A percentile compares a stretch with the other conserved stretches of the same genome.
These are phyloP conservation scores for Solanum piurae DNA, from an alignment of 257 asterid genomes.

Conservation along the genomic window DNA sequence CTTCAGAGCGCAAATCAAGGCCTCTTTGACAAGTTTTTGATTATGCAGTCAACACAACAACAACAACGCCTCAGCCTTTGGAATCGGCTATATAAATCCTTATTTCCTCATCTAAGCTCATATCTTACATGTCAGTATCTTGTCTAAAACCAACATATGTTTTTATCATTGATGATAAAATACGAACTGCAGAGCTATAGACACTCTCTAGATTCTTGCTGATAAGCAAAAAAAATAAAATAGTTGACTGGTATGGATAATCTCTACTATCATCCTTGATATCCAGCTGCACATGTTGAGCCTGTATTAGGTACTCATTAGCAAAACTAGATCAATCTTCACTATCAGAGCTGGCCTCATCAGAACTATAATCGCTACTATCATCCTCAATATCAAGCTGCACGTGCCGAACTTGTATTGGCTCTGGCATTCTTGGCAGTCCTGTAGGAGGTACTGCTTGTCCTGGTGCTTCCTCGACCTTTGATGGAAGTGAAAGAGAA, in stretches of 20 bases:
- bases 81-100: not conserved
- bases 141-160: not conserved
- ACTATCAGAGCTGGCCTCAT: conserved; percentile 58
- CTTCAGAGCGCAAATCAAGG: not conserved
- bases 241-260: not conserved
- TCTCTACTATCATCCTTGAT: conserved; percentile 65
- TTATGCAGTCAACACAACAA: not conserved
- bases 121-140: too few relatives aligned
- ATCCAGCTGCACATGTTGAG: conserved; percentile 83
- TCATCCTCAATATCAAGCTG: conserved; percentile 86
- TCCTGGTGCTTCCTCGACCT: conserved; percentile 45
- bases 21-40: not conserved
- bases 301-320: conserved; percentile 47
- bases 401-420: conserved; percentile 85
- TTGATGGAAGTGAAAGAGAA: conserved; percentile 39
- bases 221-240: not conserved
- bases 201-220: not conserved
- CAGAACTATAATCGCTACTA: conserved; percentile 69
- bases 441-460: conserved; percentile 37
- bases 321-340: conserved; percentile 41
- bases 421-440: conserved; percentile 44
- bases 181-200: not conserved
- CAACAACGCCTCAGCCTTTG: not conserved
- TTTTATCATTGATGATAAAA: not conserved
- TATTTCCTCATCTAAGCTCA: not conserved